These are phyloP conservation scores for Candida dajiaensis DNA, from an alignment of 805 yeast genomes.

Conservation along the genomic window DNA sequence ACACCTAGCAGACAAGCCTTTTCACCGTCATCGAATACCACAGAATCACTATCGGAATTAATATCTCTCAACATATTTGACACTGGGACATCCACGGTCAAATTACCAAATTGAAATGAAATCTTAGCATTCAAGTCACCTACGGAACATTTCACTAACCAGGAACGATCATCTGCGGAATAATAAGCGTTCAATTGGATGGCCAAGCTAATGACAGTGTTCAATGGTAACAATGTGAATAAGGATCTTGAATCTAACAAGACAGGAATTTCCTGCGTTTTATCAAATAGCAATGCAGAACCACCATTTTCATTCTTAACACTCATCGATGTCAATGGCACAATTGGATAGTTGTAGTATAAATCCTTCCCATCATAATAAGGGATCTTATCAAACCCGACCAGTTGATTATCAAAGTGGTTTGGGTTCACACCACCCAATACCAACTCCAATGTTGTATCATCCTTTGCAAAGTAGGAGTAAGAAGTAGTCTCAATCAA, in stretches of 20 bases:
- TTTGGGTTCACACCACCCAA: slow-evolving; percentile 55
- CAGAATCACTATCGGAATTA: slow-evolving; percentile 25
- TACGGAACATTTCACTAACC: slow-evolving; percentile 62
- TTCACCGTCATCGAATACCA: slow-evolving; percentile 48
- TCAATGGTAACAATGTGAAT: slow-evolving; percentile 48
- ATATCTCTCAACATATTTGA: slow-evolving; percentile 39
- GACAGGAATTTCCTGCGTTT: slow-evolving; percentile 34
- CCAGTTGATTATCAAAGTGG: slow-evolving; percentile 40
- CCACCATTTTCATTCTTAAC: slow-evolving; percentile 37
- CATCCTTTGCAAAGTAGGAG: slow-evolving; percentile 32
- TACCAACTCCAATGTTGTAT: slow-evolving; percentile 32
- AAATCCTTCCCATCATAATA: slow-evolving; percentile 18
- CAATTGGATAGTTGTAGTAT: slow-evolving; percentile 35
- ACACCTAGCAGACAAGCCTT: slow-evolving; percentile 52
- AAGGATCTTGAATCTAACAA: slow-evolving; percentile 50
- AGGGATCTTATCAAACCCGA: slow-evolving; percentile 45
- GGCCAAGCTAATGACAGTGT: slow-evolving; percentile 53
- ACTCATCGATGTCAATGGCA: slow-evolving; percentile 41
- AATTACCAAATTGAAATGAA: slow-evolving; percentile 46
- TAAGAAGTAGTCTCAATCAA: slow-evolving; percentile 35
- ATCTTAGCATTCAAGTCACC: slow-evolving; percentile 43
- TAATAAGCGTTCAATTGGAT: slow-evolving; percentile 66
- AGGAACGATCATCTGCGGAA: slow-evolving; percentile 36
- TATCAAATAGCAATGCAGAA: slow-evolving; percentile 3
- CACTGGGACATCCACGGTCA: slow-evolving; percentile 45